phyloP scores from a whole-genome alignment of 768 basidiomycete genomes.

The Mycena chlorophos region DNA sequence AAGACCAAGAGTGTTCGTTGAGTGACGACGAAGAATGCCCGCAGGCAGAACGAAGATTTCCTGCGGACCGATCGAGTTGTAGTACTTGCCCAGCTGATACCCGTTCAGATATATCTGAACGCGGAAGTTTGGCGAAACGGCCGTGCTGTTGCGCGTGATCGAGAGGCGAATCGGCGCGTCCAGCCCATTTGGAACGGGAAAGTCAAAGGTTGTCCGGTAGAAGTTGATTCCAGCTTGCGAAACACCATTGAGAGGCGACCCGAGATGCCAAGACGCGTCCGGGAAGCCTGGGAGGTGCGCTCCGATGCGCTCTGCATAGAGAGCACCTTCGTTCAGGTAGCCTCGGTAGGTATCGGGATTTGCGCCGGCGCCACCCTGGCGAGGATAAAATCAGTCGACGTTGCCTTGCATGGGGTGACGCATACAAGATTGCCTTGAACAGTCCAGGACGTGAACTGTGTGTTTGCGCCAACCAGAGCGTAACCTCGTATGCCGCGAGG shows the following conservation, averaged over 20 bases:
- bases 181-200: constrained; percentile 42
- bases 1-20: constrained; percentile 46
- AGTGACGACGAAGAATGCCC: constrained; percentile 43
- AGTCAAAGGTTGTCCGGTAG: constrained; percentile 42
- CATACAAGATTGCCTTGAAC: constrained; percentile 44
- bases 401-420: background rate
- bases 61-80: constrained; percentile 53
- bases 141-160: constrained; percentile 43
- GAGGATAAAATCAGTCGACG: background rate
- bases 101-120: constrained; percentile 53
- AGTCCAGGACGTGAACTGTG: constrained; percentile 41
- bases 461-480: constrained; percentile 41
- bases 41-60: constrained; percentile 52
- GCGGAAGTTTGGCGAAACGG: constrained; percentile 43
- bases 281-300: constrained; percentile 52
- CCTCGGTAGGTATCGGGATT: constrained; percentile 48
- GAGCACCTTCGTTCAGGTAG: constrained; percentile 52
- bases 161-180: constrained; percentile 49
- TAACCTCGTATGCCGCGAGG: constrained; percentile 51
- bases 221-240: constrained; percentile 45
- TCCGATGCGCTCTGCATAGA: constrained; percentile 49
- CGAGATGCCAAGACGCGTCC: constrained; percentile 39
- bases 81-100: constrained; percentile 55
- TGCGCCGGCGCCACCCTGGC: constrained; percentile 39
- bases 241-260: constrained; percentile 34